A percentile compares a stretch with the other conserved stretches of the same genome.
Evolutionary conservation across 495 filamentous ascomycete genomes (phyloP).

Genomic region (Bryoglossum gracile): DNA sequence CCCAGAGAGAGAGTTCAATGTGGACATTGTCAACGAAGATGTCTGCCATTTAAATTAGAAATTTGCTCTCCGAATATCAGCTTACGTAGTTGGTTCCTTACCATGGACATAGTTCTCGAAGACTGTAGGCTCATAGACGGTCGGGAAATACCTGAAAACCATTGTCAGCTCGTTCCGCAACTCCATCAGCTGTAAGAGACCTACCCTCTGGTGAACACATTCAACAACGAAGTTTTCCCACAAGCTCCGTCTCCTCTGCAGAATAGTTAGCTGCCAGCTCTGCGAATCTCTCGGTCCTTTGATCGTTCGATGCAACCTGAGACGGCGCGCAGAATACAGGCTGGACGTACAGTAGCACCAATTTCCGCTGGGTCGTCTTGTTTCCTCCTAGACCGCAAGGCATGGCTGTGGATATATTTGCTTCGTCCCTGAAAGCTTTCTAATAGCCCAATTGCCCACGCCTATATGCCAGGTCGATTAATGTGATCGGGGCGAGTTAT

Average conservation of each 20-base stretch:
- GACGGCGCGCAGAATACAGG: background rate
- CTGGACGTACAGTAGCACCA: slow-evolving; percentile 80
- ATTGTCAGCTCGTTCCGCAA: slow-evolving; percentile 16
- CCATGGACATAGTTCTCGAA: slow-evolving; percentile 99
- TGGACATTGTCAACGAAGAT: slow-evolving; percentile 96
- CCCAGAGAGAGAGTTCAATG: slow-evolving; percentile 96
- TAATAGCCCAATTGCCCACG: background rate
- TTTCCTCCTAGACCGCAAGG: slow-evolving; percentile 44
- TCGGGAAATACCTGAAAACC: slow-evolving; percentile 79
- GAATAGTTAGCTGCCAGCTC: slow-evolving; percentile 5
- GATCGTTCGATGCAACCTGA: background rate
- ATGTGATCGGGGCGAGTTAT: background rate
- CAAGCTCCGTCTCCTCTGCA: slow-evolving; percentile 90
- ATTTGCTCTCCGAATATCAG: background rate
- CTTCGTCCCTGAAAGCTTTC: background rate
- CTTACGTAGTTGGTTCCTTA: slow-evolving; percentile 33
- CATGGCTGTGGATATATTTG: slow-evolving; percentile 35
- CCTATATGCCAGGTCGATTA: background rate
- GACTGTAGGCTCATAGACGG: slow-evolving; percentile 97
- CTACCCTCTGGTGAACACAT: slow-evolving; percentile 97
- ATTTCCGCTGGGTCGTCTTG: slow-evolving; percentile 89
- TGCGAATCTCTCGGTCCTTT: background rate
- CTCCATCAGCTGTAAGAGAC: slow-evolving; percentile 18
- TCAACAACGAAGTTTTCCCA: slow-evolving; percentile 94
- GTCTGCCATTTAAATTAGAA: slow-evolving; percentile 44